A percentile compares a stretch with the other conserved stretches of the same genome.
These are phyloP conservation scores for Clarireedia monteithiana DNA, from an alignment of 2,329 filamentous ascomycete genomes.

Conservation along the genomic window DNA sequence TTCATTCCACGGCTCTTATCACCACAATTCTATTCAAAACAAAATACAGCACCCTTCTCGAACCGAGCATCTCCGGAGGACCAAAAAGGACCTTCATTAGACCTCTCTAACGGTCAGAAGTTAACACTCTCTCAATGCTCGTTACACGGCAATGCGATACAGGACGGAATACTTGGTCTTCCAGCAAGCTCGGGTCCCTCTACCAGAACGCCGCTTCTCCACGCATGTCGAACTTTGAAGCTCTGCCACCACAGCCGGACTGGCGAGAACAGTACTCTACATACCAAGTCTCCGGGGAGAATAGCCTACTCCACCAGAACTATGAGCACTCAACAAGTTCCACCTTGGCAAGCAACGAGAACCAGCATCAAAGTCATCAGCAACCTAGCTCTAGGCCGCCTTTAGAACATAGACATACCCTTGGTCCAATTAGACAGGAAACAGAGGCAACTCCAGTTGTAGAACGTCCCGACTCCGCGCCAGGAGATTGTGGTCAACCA, in stretches of 20 bases:
- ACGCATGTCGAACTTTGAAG: slow-evolving; percentile 33
- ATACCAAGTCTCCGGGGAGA: slow-evolving; percentile 26
- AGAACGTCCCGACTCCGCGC: slow-evolving; percentile 27
- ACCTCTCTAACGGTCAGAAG: slow-evolving; percentile 10
- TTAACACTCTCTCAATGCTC: slow-evolving; percentile 30
- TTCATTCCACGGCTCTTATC: slow-evolving; percentile 23
- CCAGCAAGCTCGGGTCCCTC: slow-evolving; percentile 30
- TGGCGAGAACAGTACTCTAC: slow-evolving; percentile 31
- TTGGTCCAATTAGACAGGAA: slow-evolving; percentile 23
- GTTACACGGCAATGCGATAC: slow-evolving; percentile 31
- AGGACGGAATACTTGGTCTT: slow-evolving; percentile 32
- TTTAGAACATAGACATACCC: slow-evolving; percentile 27
- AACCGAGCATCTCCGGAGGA: slow-evolving; percentile 4
- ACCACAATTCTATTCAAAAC: not conserved
- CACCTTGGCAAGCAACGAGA: slow-evolving; percentile 17
- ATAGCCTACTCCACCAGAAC: slow-evolving; percentile 20
- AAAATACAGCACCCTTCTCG: not conserved
- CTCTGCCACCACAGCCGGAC: slow-evolving; percentile 29
- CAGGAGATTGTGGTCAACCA: slow-evolving; percentile 20
- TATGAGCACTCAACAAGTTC: slow-evolving; percentile 24
- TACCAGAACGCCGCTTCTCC: slow-evolving; percentile 28
- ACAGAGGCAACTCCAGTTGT: slow-evolving; percentile 16
- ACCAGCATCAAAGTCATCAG: slow-evolving; percentile 11
- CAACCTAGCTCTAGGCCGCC: slow-evolving; percentile 17
- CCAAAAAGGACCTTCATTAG: not conserved